Evolutionary conservation across 129 eudicot genomes (phyloP), one percentile per base, ranked within the genome.

Genomic region (Oenanthe sinensis): DNA sequence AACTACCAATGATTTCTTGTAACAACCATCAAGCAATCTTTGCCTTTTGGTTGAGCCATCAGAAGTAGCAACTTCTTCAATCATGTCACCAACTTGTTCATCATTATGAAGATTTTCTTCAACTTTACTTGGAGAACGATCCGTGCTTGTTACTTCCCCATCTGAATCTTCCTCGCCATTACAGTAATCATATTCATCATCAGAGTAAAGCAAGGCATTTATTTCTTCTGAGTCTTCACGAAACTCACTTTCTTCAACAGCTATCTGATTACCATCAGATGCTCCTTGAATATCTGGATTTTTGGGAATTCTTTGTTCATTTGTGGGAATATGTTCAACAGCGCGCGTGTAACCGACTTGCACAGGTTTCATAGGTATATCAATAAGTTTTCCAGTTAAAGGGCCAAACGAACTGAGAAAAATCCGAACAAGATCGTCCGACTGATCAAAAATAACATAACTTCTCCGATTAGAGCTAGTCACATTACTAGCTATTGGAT

Each of bases 211-310:
- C 60, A 89, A 77, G 16, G 87, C 93, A 82, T 89, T 75, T 37
- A 89, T 79, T 74, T 89, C 93, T 13, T 89, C 89, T 20, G 85
- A 79, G 77, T 89, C 93, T 79, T 89, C 90, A 77, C 20, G 87
- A 50, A 42, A 72, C 39, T 72, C 87, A 75, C 83, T 80, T 43
- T 54, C 87, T 80, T 76, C 93, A 69, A 73, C 85, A n/a, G 14
- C 30, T 42, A 81, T 46, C 43, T 75, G 50, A 68, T 74, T 74
- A 62, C 82, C 88, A 78, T 42, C 84, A 47, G 81, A 73, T 50
- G 69, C 71, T 62, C 81, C 87, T 76, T 67, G 79, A 19, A 68
- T 36, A 12, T 73, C 42, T 20, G 74, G 76, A 63, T 83, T 62
- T 78, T 16, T 30, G 45, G 70, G 73, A 46, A 60, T 22, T 48